A percentile compares a stretch with the other conserved stretches of the same genome.
Conservation (phyloP, 768 basidiomycete genomes). For the Coprinellus micaceus region DNA sequence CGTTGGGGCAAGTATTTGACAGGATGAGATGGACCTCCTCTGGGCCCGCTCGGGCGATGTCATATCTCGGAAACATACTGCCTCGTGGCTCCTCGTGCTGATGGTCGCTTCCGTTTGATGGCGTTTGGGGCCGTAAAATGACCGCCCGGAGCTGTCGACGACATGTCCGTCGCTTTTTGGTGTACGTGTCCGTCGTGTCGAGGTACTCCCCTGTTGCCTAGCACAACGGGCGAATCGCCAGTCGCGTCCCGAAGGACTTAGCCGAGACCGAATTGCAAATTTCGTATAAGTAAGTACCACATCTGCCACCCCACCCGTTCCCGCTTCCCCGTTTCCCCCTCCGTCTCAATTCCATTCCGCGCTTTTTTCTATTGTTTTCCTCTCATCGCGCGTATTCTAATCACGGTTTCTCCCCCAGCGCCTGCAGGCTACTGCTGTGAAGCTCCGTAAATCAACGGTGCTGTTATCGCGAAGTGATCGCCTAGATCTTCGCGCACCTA, state of each 20-base stretch:
- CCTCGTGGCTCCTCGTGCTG: conserved; percentile 16
- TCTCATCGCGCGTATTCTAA: not conserved
- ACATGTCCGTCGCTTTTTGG: not conserved
- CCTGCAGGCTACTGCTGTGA: not conserved
- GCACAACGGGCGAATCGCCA: not conserved
- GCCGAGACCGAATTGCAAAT: conserved; percentile 21
- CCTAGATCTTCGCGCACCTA: not conserved
- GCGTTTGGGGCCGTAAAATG: not conserved
- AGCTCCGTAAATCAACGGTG: not conserved
- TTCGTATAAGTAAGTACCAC: conserved; percentile 18
- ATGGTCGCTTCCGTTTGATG: not conserved
- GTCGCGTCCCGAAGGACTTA: conserved; percentile 20
- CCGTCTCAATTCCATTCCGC: conserved; percentile 12
- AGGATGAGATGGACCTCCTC: not conserved
- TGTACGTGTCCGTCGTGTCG: not conserved
- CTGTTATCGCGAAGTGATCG: not conserved
- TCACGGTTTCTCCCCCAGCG: not conserved
- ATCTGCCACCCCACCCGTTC: conserved; percentile 10
- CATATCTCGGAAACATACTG: conserved; percentile 3
- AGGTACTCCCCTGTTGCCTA: conserved; percentile 7
- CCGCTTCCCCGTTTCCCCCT: conserved; percentile 10
- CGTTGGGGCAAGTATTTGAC: too few species aligned
- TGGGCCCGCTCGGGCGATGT: not conserved
- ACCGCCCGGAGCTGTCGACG: not conserved
- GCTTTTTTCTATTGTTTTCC: conserved; percentile 5